Conservation (phyloP, 306 rosid genomes). For the Neltuma alba region DNA sequence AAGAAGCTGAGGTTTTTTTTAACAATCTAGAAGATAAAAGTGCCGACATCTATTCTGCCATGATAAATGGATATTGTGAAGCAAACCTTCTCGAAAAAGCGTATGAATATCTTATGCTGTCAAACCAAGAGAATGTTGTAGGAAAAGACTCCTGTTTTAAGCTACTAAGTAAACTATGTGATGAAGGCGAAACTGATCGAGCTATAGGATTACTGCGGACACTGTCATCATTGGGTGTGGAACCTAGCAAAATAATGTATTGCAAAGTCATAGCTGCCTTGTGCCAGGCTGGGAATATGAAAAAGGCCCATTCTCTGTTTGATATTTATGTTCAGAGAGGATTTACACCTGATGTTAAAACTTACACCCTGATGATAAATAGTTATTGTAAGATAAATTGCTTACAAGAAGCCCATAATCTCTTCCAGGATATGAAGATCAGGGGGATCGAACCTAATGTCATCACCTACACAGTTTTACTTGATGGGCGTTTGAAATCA, state of each 20-base stretch:
- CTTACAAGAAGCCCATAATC: slow-evolving; percentile 60
- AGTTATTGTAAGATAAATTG: slow-evolving; percentile 63
- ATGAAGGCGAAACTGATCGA: slow-evolving; percentile 38
- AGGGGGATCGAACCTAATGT: slow-evolving; percentile 75
- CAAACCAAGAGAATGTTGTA: slow-evolving; percentile 47
- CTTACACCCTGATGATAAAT: slow-evolving; percentile 76
- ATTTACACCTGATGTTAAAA: slow-evolving; percentile 60
- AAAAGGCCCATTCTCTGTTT: slow-evolving; percentile 53
- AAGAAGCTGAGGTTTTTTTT: slow-evolving; percentile 64
- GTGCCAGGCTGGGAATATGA: slow-evolving; percentile 58
- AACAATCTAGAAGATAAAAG: slow-evolving; percentile 53
- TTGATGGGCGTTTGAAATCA: slow-evolving; percentile 56
- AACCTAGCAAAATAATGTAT: slow-evolving; percentile 55
- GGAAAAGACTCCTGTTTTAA: slow-evolving; percentile 49
- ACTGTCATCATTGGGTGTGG: slow-evolving; percentile 52
- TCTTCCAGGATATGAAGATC: slow-evolving; percentile 68
- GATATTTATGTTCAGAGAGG: slow-evolving; percentile 48
- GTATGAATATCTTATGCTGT: slow-evolving; percentile 48
- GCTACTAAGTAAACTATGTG: slow-evolving; percentile 60
- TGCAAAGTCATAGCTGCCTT: slow-evolving; percentile 63
- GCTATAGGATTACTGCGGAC: slow-evolving; percentile 49
- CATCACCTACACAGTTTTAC: slow-evolving; percentile 74
- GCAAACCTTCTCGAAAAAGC: slow-evolving; percentile 51
- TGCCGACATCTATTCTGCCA: slow-evolving; percentile 62
- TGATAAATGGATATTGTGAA: slow-evolving; percentile 76